Conservation (phyloP, 177 flowering plant genomes). For the Tripterygium wilfordii region DNA sequence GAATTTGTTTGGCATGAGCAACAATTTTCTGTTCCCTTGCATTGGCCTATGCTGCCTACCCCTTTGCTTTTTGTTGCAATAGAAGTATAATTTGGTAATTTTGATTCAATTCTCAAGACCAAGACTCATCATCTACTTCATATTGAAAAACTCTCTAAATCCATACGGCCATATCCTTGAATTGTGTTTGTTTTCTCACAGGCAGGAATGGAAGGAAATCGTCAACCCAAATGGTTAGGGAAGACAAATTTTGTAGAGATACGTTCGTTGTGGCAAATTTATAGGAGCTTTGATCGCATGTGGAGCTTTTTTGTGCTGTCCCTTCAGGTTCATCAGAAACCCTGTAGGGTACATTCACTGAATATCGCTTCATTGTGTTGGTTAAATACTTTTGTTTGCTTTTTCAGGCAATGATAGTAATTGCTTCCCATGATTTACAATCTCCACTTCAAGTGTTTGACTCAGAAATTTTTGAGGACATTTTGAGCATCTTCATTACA, state of each 20-base stretch:
- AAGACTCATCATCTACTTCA: too few relatives aligned
- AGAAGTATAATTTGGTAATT: too few relatives aligned
- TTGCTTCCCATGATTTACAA: slow-evolving; percentile 78
- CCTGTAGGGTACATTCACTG: background rate
- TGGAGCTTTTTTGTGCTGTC: slow-evolving; percentile 75
- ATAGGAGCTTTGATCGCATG: slow-evolving; percentile 94
- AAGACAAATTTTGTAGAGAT: slow-evolving; percentile 94
- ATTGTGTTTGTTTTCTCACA: slow-evolving; percentile 18
- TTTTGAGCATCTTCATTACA: slow-evolving; percentile 65
- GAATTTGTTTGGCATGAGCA: too few relatives aligned
- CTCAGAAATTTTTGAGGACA: slow-evolving; percentile 48
- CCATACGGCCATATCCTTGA: too few relatives aligned
- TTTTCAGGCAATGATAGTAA: slow-evolving; percentile 68
- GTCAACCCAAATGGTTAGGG: slow-evolving; percentile 66
- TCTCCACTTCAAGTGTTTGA: slow-evolving; percentile 76
- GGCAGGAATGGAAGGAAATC: slow-evolving; percentile 28
- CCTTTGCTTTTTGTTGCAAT: too few relatives aligned
- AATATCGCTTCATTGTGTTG: too few relatives aligned
- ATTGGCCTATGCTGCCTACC: too few relatives aligned
- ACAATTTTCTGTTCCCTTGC: too few relatives aligned
- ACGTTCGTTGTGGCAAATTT: slow-evolving; percentile 91
- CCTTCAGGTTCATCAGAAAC: slow-evolving; percentile 60
- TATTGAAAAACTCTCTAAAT: too few relatives aligned
- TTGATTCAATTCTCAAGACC: too few relatives aligned
- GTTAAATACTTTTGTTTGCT: slow-evolving; percentile 5